These are phyloP conservation scores for Gaeumannomyces sp. DNA, from an alignment of 2,329 filamentous ascomycete species.

Conservation along the genomic window DNA sequence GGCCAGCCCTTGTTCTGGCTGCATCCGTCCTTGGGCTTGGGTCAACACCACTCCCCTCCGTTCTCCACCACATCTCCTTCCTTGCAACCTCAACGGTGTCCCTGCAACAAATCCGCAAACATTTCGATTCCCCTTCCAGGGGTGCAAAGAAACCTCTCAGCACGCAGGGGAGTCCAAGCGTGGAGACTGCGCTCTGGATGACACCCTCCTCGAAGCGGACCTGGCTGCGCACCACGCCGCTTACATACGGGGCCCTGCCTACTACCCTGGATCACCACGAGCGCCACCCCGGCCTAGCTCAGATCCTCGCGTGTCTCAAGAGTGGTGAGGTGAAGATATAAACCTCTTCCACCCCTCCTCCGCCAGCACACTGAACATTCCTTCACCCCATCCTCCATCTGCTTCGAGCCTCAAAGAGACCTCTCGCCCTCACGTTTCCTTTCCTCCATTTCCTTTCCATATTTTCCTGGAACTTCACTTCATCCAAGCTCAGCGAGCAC, in stretches of 20 bases:
- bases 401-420: background rate
- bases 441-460: background rate
- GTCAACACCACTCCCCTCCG: background rate
- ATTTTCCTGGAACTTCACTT: background rate
- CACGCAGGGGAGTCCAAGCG: background rate
- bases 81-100: background rate
- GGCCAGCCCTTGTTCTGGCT: background rate
- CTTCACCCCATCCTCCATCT: background rate
- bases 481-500: constrained; percentile 5
- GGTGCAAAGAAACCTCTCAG: background rate
- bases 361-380: background rate
- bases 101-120: background rate
- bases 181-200: background rate
- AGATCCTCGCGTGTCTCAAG: background rate
- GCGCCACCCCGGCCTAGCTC: background rate
- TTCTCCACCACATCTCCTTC: background rate
- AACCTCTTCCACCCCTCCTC: background rate
- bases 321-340: background rate
- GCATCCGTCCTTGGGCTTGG: too few relatives aligned
- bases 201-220: background rate
- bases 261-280: background rate
- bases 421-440: background rate
- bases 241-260: background rate
- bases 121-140: background rate
- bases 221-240: background rate